phyloP scores from a whole-genome alignment of 2,329 filamentous ascomycete genomes.

The Moelleriella libera region DNA sequence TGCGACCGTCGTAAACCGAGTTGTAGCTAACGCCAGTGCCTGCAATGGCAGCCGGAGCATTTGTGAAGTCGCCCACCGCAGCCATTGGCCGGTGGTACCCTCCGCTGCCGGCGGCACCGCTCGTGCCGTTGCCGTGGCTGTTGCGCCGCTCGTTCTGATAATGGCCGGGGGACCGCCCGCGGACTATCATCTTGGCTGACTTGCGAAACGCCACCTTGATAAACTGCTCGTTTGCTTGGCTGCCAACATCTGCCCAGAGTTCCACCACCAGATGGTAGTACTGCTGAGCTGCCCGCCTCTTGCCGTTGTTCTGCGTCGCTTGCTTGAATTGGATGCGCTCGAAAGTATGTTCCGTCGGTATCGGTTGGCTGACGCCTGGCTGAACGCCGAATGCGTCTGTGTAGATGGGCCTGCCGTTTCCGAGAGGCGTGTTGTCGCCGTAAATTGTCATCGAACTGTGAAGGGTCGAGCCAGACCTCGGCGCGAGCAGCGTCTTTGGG shows the following conservation, averaged over 20 bases:
- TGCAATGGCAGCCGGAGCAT: slow-evolving; percentile 20
- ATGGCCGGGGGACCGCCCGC: slow-evolving; percentile 68
- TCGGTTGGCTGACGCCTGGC: slow-evolving; percentile 17
- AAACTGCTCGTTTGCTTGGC: slow-evolving; percentile 36
- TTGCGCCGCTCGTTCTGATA: slow-evolving; percentile 59
- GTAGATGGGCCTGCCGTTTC: slow-evolving; percentile 20
- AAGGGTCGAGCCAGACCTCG: slow-evolving; percentile 45
- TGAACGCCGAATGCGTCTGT: slow-evolving; percentile 23
- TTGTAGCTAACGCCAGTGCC: slow-evolving; percentile 11
- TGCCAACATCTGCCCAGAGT: slow-evolving; percentile 56
- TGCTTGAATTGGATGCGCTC: slow-evolving; percentile 92
- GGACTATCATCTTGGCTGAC: slow-evolving; percentile 76
- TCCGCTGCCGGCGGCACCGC: slow-evolving; percentile 49
- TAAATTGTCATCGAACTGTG: slow-evolving; percentile 33
- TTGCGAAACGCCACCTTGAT: slow-evolving; percentile 58
- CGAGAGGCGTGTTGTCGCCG: slow-evolving; percentile 16
- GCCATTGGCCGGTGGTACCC: slow-evolving; percentile 15
- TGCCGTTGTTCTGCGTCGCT: slow-evolving; percentile 87
- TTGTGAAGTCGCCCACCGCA: slow-evolving; percentile 14
- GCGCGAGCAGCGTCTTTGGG: slow-evolving; percentile 51
- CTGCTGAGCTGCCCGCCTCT: slow-evolving; percentile 77
- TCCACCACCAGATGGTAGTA: slow-evolving; percentile 88
- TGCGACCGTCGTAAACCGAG: slow-evolving; percentile 13
- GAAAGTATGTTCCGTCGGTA: slow-evolving; percentile 49
- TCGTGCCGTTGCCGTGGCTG: slow-evolving; percentile 53